Conservation (phyloP, 2,329 filamentous ascomycete genomes). For the Fusarium kyushuense region DNA sequence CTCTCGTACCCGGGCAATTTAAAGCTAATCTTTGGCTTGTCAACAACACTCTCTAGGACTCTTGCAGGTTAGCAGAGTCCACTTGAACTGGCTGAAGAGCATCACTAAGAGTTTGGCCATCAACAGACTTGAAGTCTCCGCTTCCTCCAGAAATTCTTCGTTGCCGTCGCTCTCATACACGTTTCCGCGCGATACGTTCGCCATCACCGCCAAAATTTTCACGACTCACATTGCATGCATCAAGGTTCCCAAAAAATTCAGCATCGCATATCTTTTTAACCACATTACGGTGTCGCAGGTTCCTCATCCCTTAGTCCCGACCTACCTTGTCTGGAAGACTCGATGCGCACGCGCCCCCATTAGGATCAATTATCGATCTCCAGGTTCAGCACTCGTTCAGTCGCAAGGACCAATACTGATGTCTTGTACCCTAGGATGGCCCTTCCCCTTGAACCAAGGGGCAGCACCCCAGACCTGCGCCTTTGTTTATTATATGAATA, state of each 20-base stretch:
- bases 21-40: conserved; percentile 67
- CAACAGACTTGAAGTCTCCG: conserved; percentile 48
- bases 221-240: conserved; percentile 37
- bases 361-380: conserved; percentile 36
- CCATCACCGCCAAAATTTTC: conserved; percentile 8
- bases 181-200: conserved; percentile 20
- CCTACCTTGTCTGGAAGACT: conserved; percentile 28
- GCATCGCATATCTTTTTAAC: conserved; percentile 43
- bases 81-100: conserved; percentile 42
- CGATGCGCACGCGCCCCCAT: conserved; percentile 24
- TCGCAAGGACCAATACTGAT: conserved; percentile 47
- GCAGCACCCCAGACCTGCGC: conserved; percentile 37
- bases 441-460: conserved; percentile 34
- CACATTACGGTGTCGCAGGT: conserved; percentile 46
- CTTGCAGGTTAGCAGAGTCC: conserved; percentile 54
- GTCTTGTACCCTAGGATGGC: conserved; percentile 50
- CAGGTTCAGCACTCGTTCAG: conserved; percentile 49
- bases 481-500: conserved; percentile 36
- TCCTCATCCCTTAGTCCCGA: conserved; percentile 24
- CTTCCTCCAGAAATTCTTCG: conserved; percentile 29
- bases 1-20: conserved; percentile 85
- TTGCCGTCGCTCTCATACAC: conserved; percentile 17
- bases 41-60: conserved; percentile 62
- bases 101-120: conserved; percentile 47
- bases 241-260: conserved; percentile 36